Base-by-base conservation (phyloP, 257 asterid genomes). In the Echites panduratus region DNA sequence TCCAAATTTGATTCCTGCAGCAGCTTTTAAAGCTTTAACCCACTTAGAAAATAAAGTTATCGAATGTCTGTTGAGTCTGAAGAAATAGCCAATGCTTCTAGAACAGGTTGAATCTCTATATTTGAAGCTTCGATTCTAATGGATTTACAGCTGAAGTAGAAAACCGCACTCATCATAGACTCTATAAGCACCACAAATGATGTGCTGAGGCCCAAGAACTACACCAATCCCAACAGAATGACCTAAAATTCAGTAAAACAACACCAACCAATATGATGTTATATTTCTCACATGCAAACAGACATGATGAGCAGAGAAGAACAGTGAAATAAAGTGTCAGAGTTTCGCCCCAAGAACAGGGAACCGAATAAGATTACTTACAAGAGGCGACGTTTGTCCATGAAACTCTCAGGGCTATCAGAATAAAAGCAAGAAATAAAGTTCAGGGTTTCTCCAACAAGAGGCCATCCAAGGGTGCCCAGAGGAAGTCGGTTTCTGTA, bases 61-160 rank as follows among this genome's bases (percentile, higher is more conserved):
- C 81, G 85, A 72, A 64, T 71, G 61, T 79, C 87, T 4, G 76
- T 45, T 72, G 87, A 81, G 81, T 75, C 87, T 11, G 76, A 72
- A 52, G 87, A 75, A 38, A 78, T 71, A 35, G 89, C 71, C 78
- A 76, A 72, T 72, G 91, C 86, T 79, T 90, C 96, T 73, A 89
- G 73, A 75, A 83, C 86, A 2, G 95, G 87, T 49, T 86, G 89
- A 47, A 66, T 82, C 75, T 84, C 97, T 45, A 41, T 79, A 69
- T 74, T 76, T 12, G 92, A 85, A 47, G 90, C 80, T 80, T 89
- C 96, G 88, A 83, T 62, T 63, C 96, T 85, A 80, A 73, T 88
- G 16, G 95, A 87, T 83, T 94, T 94, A 80, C 99, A 94, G 70
- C 97, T 88, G 89, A 91, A 94, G 89, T 94, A 94, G 86, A 91